A percentile compares a stretch with the other conserved stretches of the same genome.
phyloP scores from a whole-genome alignment of 2,329 filamentous ascomycete genomes.

The Aureobasidium sp. region DNA sequence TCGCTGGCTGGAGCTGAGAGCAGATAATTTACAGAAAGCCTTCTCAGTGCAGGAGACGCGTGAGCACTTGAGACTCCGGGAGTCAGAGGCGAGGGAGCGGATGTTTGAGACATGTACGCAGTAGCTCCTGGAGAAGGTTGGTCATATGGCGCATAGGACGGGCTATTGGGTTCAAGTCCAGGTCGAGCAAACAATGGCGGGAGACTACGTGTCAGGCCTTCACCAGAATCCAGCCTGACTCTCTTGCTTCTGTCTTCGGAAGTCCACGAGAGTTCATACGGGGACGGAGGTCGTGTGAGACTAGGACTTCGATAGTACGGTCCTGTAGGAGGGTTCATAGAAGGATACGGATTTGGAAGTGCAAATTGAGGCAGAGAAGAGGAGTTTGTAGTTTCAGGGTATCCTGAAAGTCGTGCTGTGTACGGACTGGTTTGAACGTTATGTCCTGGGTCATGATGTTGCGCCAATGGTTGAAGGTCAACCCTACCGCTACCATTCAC shows the following conservation, averaged over 20 bases:
- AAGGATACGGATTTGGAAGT: conserved; percentile 1
- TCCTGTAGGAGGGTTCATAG: neutral
- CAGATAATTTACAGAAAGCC: conserved; percentile 60
- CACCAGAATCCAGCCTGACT: conserved; percentile 26
- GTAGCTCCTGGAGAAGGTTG: conserved; percentile 32
- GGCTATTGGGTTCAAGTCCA: conserved; percentile 18
- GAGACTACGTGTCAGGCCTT: conserved; percentile 18
- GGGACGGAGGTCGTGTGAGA: neutral
- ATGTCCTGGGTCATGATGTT: neutral
- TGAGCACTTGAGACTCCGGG: conserved; percentile 36
- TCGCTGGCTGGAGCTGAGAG: conserved; percentile 47
- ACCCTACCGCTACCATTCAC: neutral
- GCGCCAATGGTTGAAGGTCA: neutral
- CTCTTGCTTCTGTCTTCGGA: conserved; percentile 33
- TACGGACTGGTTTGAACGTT: neutral
- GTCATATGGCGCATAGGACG: conserved; percentile 20
- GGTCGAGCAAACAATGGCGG: conserved; percentile 25
- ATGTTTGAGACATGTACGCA: conserved; percentile 29
- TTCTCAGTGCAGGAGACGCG: conserved; percentile 40
- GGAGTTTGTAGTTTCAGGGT: neutral
- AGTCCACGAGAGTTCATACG: conserved; percentile 2
- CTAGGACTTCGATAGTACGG: conserved; percentile 7
- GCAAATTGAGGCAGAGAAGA: conserved; percentile 3
- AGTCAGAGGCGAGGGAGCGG: conserved; percentile 37
- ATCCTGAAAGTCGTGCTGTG: neutral